Conservation (phyloP, 768 basidiomycete genomes). For the Leucosporidium scottii region DNA sequence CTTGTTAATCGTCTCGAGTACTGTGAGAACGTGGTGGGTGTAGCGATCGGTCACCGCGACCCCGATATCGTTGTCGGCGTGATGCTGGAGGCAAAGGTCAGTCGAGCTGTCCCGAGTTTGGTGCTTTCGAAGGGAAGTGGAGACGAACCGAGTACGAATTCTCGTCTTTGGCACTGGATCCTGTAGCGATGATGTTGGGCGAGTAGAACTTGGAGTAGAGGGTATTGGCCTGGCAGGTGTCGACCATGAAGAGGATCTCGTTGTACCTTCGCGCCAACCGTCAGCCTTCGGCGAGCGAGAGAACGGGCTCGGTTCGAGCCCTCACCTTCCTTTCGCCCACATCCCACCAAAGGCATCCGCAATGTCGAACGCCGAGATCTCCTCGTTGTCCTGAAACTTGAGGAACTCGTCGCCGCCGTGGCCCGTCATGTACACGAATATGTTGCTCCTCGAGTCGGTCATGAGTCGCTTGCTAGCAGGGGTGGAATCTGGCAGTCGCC, state of each 20-base stretch:
- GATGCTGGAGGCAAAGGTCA: slow-evolving; percentile 53
- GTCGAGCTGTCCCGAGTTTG: neutral
- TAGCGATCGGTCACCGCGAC: slow-evolving; percentile 92
- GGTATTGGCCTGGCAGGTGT: slow-evolving; percentile 95
- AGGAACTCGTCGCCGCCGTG: slow-evolving; percentile 98
- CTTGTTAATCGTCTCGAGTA: slow-evolving; percentile 87
- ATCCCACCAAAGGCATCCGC: slow-evolving; percentile 98
- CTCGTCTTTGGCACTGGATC: slow-evolving; percentile 72
- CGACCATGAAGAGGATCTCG: slow-evolving; percentile 94
- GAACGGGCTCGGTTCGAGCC: neutral
- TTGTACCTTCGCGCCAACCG: slow-evolving; percentile 58
- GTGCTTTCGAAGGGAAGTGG: neutral
- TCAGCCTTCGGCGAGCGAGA: neutral
- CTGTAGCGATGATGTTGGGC: slow-evolving; percentile 84
- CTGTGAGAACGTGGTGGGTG: slow-evolving; percentile 84
- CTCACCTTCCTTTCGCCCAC: slow-evolving; percentile 89
- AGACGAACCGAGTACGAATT: slow-evolving; percentile 81
- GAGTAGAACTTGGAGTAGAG: slow-evolving; percentile 92
- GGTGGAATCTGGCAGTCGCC: slow-evolving; percentile 71
- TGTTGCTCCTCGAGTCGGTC: slow-evolving; percentile 80
- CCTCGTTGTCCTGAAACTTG: slow-evolving; percentile 98
- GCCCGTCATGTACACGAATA: slow-evolving; percentile 97
- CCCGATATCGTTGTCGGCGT: slow-evolving; percentile 88
- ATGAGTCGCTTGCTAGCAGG: slow-evolving; percentile 88
- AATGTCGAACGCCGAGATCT: slow-evolving; percentile 93